Conservation (phyloP, 2,329 filamentous ascomycete genomes). For the Botrytis aclada region DNA sequence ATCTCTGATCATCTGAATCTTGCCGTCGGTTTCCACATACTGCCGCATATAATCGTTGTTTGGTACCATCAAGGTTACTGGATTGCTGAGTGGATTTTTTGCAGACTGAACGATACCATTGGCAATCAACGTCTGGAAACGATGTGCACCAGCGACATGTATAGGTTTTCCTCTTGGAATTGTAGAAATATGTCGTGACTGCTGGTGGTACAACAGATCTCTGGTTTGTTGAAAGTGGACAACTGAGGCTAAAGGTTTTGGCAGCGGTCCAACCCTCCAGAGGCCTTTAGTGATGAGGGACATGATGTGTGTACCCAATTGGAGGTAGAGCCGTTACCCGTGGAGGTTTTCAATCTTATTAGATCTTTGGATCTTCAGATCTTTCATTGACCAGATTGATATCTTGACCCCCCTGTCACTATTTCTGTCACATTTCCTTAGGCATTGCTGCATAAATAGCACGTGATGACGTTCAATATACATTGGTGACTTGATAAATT, state of each 20-base stretch:
- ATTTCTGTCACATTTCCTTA: not conserved
- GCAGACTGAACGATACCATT: not conserved
- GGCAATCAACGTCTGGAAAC: slow-evolving; percentile 1
- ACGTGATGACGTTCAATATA: not conserved
- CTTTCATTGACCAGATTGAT: not conserved
- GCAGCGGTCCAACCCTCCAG: not conserved
- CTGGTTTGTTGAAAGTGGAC: not conserved
- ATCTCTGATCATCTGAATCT: not conserved
- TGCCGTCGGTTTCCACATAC: not conserved
- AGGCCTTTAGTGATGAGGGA: not conserved
- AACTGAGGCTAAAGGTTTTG: not conserved
- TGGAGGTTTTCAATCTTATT: not conserved
- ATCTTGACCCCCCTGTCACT: not conserved
- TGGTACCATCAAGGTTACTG: slow-evolving; percentile 10
- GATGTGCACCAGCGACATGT: not conserved
- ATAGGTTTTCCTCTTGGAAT: not conserved
- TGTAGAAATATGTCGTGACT: slow-evolving; percentile 1
- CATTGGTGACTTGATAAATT: not conserved
- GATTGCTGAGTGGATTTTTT: not conserved
- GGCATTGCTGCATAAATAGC: not conserved
- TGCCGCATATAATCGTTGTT: not conserved
- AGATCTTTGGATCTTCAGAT: not conserved
- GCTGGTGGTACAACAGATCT: not conserved
- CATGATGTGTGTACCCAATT: not conserved
- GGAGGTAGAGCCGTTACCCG: not conserved